These are phyloP conservation scores for Hyaloperonospora brassicae DNA, from an alignment of 352 stramenopile species.

Conservation along the genomic window DNA sequence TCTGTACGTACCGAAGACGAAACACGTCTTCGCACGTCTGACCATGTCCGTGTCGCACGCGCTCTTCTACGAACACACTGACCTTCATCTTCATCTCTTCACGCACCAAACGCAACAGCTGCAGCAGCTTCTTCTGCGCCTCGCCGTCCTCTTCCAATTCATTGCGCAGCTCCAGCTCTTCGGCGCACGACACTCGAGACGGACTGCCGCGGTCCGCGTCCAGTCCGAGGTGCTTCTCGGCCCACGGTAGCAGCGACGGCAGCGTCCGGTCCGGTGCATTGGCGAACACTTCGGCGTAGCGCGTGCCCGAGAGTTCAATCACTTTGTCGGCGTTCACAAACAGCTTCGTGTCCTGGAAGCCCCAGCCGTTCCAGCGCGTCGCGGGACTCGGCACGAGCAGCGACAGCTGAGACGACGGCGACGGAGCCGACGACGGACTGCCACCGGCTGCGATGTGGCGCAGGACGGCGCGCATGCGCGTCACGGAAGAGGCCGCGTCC, in stretches of 20 bases:
- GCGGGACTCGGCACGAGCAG: slow-evolving; percentile 22
- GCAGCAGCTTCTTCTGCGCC: slow-evolving; percentile 14
- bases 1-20: slow-evolving; percentile 32
- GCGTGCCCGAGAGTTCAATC: slow-evolving; percentile 51
- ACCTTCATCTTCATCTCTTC: slow-evolving; percentile 24
- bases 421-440: background rate
- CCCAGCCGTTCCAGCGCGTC: slow-evolving; percentile 71
- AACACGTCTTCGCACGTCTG: slow-evolving; percentile 74
- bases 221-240: slow-evolving; percentile 46
- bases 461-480: slow-evolving; percentile 48
- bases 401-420: slow-evolving; percentile 3
- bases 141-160: slow-evolving; percentile 10
- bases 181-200: slow-evolving; percentile 24
- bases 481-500: slow-evolving; percentile 26
- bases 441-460: slow-evolving; percentile 15
- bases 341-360: slow-evolving; percentile 60
- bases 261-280: slow-evolving; percentile 37
- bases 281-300: slow-evolving; percentile 58
- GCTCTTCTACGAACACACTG: slow-evolving; percentile 39
- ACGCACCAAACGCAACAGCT: slow-evolving; percentile 28
- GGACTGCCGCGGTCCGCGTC: slow-evolving; percentile 31
- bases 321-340: slow-evolving; percentile 48
- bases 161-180: slow-evolving; percentile 33
- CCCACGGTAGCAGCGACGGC: slow-evolving; percentile 46
- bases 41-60: slow-evolving; percentile 56